Evolutionary conservation across 352 stramenopile genomes (phyloP).

Genomic region (Blastocystis sp.): DNA sequence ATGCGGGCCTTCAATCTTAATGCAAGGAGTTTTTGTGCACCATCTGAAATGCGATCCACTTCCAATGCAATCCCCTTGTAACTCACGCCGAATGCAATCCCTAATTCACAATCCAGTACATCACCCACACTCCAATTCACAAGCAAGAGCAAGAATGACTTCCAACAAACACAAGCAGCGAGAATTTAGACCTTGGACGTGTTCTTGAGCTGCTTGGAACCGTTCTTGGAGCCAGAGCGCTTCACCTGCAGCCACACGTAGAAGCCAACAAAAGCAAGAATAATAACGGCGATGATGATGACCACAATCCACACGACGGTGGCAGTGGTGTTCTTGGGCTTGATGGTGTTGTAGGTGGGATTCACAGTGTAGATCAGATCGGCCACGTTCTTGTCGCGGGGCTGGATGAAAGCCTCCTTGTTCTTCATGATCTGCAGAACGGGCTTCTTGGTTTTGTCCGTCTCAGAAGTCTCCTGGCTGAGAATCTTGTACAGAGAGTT

Average conservation of each 20-base stretch:
- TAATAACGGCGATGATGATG: conserved; percentile 43
- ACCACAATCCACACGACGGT: conserved; percentile 32
- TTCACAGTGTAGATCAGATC: not conserved
- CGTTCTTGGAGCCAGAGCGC: conserved; percentile 26
- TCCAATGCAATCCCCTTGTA: not conserved
- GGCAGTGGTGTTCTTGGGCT: conserved; percentile 39
- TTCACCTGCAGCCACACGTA: conserved; percentile 62
- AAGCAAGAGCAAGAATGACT: not conserved
- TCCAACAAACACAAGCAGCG: conserved; percentile 34
- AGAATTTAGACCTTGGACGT: conserved; percentile 56
- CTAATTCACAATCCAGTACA: too few relatives aligned
- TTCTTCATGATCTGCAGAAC: not conserved
- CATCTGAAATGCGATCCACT: not conserved
- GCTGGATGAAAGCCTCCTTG: not conserved
- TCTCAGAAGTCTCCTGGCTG: not conserved
- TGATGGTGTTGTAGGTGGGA: conserved; percentile 1
- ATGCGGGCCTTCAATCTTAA: not conserved
- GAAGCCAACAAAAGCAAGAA: conserved; percentile 46
- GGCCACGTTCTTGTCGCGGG: too few relatives aligned
- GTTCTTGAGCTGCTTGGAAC: conserved; percentile 43
- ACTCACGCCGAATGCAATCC: too few relatives aligned
- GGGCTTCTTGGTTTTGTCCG: not conserved
- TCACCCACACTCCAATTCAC: not conserved
- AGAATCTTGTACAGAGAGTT: not conserved
- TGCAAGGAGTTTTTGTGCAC: not conserved